Percentiles rank a stretch among this genome's conserved stretches.
phyloP scores from a whole-genome alignment of 305 asterid genomes.

The Caryopteris hybrid region DNA sequence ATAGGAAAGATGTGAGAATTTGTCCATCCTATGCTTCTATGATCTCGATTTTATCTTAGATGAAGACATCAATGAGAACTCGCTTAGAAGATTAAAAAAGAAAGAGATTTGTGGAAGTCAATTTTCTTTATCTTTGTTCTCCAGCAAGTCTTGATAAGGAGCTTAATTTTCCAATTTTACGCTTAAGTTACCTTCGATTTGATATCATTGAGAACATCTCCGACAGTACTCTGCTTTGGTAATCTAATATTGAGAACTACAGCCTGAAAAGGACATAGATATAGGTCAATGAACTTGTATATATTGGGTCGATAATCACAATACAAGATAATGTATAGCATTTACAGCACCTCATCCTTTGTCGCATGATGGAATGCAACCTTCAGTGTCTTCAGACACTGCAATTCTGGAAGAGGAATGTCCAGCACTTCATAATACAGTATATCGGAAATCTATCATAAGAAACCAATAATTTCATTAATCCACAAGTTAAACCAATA shows the following conservation, averaged over 20 bases:
- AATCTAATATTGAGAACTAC: slow-evolving; percentile 52
- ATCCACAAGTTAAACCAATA: not conserved
- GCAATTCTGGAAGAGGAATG: slow-evolving; percentile 84
- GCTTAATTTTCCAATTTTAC: not conserved
- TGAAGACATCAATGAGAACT: not conserved
- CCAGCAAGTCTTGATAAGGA: not conserved
- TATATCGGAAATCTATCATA: slow-evolving; percentile 55
- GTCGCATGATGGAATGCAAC: slow-evolving; percentile 68
- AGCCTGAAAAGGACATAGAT: slow-evolving; percentile 36
- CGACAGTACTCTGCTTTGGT: slow-evolving; percentile 69
- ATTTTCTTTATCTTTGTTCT: not conserved
- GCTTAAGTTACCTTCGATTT: slow-evolving; percentile 51
- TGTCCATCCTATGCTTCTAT: slow-evolving; percentile 6
- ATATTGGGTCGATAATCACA: not conserved
- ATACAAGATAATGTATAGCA: not conserved
- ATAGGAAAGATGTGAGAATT: slow-evolving; percentile 19
- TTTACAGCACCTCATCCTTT: slow-evolving; percentile 61
- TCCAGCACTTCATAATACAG: slow-evolving; percentile 76
- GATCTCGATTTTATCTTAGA: not conserved
- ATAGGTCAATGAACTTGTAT: slow-evolving; percentile 2
- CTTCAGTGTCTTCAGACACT: slow-evolving; percentile 69
- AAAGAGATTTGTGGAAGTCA: not conserved
- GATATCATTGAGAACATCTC: slow-evolving; percentile 69
- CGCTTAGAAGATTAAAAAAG: not conserved
- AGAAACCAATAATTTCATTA: slow-evolving; percentile 13